These are phyloP conservation scores for Kodamaea neixiangensis DNA, from an alignment of 805 yeast species.

Conservation along the genomic window DNA sequence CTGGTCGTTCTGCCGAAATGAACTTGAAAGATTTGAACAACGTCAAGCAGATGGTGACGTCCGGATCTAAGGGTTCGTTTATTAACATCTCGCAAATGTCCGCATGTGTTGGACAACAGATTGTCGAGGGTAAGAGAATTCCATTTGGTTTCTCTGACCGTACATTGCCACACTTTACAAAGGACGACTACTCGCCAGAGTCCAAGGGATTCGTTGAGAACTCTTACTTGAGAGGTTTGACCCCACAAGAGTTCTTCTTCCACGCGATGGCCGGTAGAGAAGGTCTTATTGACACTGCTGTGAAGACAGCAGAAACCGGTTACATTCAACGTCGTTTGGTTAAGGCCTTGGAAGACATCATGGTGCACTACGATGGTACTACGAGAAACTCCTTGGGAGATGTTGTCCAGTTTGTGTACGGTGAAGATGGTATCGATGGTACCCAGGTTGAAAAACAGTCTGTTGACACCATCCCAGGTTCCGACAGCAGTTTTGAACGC, in stretches of 20 bases:
- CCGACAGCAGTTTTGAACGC: constrained; percentile 77
- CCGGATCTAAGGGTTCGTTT: constrained; percentile 99
- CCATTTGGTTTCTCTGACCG: constrained; percentile 97
- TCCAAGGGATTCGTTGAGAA: constrained; percentile 98
- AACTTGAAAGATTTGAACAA: constrained; percentile 91
- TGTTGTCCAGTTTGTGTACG: constrained; percentile 92
- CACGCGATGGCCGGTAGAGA: constrained; percentile 99
- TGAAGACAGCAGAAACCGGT: constrained; percentile 98
- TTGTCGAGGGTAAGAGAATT: constrained; percentile 99
- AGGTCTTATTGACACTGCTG: constrained; percentile 99
- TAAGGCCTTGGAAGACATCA: constrained; percentile 93
- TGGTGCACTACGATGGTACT: constrained; percentile 98
- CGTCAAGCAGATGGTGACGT: constrained; percentile 98
- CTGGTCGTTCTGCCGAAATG: constrained; percentile 98
- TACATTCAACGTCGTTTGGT: constrained; percentile 97
- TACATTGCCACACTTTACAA: constrained; percentile 95
- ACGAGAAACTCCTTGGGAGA: constrained; percentile 98
- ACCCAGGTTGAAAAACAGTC: constrained; percentile 97
- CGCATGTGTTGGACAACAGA: constrained; percentile 99
- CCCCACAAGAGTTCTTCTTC: constrained; percentile 98
- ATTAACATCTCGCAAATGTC: constrained; percentile 99
- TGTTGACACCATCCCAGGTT: constrained; percentile 92
- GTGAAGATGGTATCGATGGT: constrained; percentile 99
- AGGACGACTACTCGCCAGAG: constrained; percentile 98
- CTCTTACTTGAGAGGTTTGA: constrained; percentile 93